Evolutionary conservation across 2,329 filamentous ascomycete genomes (phyloP).

Genomic region (Alternaria incomplexa): DNA sequence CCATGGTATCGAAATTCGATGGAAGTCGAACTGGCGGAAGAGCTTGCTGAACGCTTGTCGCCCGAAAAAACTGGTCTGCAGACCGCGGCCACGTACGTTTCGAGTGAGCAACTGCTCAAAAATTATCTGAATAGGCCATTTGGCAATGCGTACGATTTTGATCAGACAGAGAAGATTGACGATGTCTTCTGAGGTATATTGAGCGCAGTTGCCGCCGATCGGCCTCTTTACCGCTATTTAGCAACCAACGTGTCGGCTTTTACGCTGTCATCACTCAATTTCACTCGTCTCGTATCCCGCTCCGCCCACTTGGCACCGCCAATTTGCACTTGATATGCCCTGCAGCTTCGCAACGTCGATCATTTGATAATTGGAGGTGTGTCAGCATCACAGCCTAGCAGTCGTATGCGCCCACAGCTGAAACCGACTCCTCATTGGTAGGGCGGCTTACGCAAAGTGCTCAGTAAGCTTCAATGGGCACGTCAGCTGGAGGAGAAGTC

Average conservation of each 20-base stretch:
- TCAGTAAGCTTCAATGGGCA: slow-evolving; percentile 24
- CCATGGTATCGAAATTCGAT: slow-evolving; percentile 66
- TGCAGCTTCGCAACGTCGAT: neutral
- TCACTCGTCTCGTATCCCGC: neutral
- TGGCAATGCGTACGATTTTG: slow-evolving; percentile 68
- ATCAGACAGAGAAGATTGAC: slow-evolving; percentile 51
- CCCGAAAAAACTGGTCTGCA: slow-evolving; percentile 52
- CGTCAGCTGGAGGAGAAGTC: slow-evolving; percentile 16
- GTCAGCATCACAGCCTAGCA: slow-evolving; percentile 11
- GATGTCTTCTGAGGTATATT: slow-evolving; percentile 24
- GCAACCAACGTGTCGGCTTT: neutral
- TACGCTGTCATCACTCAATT: neutral
- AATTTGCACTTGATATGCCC: neutral
- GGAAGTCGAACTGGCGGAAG: slow-evolving; percentile 61
- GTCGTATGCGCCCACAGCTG: neutral
- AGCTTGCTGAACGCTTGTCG: slow-evolving; percentile 56
- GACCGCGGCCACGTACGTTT: slow-evolving; percentile 59
- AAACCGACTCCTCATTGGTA: slow-evolving; percentile 7
- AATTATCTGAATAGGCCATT: slow-evolving; percentile 63
- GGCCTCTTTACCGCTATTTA: neutral
- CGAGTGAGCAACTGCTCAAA: slow-evolving; percentile 50
- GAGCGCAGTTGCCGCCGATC: neutral
- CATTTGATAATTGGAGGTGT: neutral
- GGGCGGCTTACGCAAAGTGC: slow-evolving; percentile 9
- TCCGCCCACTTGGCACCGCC: slow-evolving; percentile 5